Evolutionary conservation across 306 rosid genomes (phyloP), one percentile per base, ranked within the genome.

Genomic region (Castanospermum australe): DNA sequence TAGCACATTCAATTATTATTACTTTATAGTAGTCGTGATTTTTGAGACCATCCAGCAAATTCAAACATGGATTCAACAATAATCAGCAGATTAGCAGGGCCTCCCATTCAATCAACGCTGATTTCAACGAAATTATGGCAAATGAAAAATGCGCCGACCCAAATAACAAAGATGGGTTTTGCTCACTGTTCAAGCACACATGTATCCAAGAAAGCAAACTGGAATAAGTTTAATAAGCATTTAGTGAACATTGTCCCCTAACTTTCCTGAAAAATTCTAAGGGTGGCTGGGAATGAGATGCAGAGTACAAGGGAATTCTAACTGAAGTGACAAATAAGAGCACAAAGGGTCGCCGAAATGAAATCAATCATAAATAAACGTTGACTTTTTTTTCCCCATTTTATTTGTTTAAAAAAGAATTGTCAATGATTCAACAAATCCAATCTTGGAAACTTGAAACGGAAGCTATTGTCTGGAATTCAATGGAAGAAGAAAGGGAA

Each of bases 121-220:
- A 25, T 75, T 44, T 76, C 87, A 70, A 41, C 10, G 44, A 44
- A 30, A 39, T 52, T 70, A 50, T 28, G 25, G 66, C 28, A 44
- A 62, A 54, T 51, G 25, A 65, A 6, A 6, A n/a, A 33, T 9
- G 82, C 33, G 39, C 50, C 71, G 82, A 71, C 75, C 36, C 67
- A 24, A 76, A 14, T 30, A 55, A 60, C 14, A 21, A 8, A 8
- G 48, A 21, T 24, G 12, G 2, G 12, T 62, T n/a, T 33, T 7
- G 2, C 44, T 33, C 5, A 17, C 24, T 32, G 6, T 18, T 33
- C 30, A 20, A 21, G 17, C 54, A 66, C 30, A 35, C 77, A 44
- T 63, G 36, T 2, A 32, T 10, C 59, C 7, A 14, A 28, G 13
- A 11, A 45, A 69, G 60, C 24, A n/a, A n/a, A 17, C 25, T 60